Base-by-base conservation (phyloP, 2,329 filamentous ascomycete genomes). In the Ambrosiella cleistominuta region DNA sequence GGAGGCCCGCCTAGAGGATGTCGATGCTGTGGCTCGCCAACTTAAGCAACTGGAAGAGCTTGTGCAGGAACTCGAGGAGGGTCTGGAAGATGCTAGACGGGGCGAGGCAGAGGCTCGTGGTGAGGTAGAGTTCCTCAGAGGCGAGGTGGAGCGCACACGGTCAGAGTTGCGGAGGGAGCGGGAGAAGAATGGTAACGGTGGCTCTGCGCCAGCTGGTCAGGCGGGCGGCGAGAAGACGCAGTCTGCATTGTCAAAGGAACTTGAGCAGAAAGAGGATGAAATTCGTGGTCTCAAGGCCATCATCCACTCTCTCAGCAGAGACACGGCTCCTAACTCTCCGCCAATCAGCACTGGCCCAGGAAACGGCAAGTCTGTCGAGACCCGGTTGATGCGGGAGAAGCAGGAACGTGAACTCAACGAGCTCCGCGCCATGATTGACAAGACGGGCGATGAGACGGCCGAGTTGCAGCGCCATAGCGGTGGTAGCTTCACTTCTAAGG, bases 211-310 rank as follows among this genome's bases (percentile, higher is more conserved):
- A 35, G 12, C 17, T 42, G 37, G 39, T 7, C 36, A 38, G 36
- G 9, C 37, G n/a, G 38, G 56, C 27, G 51, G 35, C 7, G 51
- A 53, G 13, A 58, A 58, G 57, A 40, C 64, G 1, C 55, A 63
- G 2, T 54, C 60, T 7, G 53, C 56, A 7, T 45, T 39, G n/a
- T 77, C 79, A 49, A 88, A 88, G 68, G 89, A 95, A 62, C 71
- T 97, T 37, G 89, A 94, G 67, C 86, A 95, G 67, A 93, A 94
- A 68, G 91, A 98, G 66, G 93, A 98, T 65, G 93, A 98, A 72
- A 97, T 98, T 66, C 81, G 91, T 62, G 93, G 93, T 52, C 78
- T 98, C 63, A 98, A 97, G 70, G 91, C 93, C 49, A 97, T 98
- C 67, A 97, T 98, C 61, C 91, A 97, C 70, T 95, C 88, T 15